Percentiles rank a stretch among this genome's conserved stretches.
Evolutionary conservation across 2,329 filamentous ascomycete genomes (phyloP).

Genomic region (Talaromyces funiculosus): DNA sequence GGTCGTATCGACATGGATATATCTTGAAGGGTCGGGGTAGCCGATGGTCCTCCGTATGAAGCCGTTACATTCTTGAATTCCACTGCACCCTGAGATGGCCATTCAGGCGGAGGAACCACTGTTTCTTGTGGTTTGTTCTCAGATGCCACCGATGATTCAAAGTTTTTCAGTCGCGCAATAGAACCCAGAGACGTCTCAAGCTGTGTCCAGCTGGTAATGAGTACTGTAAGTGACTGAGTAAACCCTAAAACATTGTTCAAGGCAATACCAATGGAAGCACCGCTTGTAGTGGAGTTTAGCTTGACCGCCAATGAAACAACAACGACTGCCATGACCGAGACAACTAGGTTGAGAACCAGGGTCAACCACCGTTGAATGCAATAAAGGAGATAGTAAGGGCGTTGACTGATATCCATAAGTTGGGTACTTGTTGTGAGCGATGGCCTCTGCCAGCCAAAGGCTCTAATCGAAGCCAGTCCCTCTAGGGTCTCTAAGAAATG

Average conservation of each 20-base stretch:
- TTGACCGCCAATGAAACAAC: constrained; percentile 47
- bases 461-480: constrained; percentile 66
- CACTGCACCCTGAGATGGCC: constrained; percentile 40
- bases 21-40: constrained; percentile 36
- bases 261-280: constrained; percentile 49
- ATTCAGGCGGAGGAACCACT: constrained; percentile 32
- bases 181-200: constrained; percentile 55
- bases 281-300: constrained; percentile 37
- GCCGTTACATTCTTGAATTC: constrained; percentile 40
- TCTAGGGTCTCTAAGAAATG: constrained; percentile 53
- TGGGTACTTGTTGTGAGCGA: constrained; percentile 41
- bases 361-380: constrained; percentile 54
- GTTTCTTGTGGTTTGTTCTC: constrained; percentile 41
- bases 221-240: constrained; percentile 45
- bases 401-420: constrained; percentile 50
- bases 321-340: constrained; percentile 44
- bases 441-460: constrained; percentile 53
- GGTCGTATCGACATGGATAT: constrained; percentile 50
- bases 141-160: constrained; percentile 38
- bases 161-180: constrained; percentile 50
- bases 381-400: constrained; percentile 53
- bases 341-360: constrained; percentile 47
- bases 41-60: constrained; percentile 29
- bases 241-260: constrained; percentile 51
- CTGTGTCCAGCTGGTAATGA: constrained; percentile 51